Evolutionary conservation across 805 yeast species (phyloP).

Genomic region (Clavispora carvajalis): DNA sequence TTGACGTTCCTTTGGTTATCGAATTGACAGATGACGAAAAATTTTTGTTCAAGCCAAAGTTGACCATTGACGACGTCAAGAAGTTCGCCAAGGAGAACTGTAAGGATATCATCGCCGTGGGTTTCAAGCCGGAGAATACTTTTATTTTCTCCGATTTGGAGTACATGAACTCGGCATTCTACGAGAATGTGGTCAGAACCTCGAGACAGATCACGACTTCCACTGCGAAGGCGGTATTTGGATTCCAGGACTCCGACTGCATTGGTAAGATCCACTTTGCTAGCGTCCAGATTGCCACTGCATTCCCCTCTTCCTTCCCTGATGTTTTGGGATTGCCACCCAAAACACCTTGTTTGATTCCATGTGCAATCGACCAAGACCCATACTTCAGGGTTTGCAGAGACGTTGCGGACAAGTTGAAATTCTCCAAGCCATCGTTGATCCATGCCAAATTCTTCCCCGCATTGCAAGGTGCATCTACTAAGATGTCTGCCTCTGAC

Average conservation of each 20-base stretch:
- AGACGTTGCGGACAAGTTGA: constrained; percentile 93
- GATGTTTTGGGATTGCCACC: constrained; percentile 79
- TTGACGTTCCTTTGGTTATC: constrained; percentile 90
- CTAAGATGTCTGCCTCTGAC: constrained; percentile 96
- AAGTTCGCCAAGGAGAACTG: constrained; percentile 76
- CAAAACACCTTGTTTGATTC: constrained; percentile 94
- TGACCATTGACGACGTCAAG: constrained; percentile 86
- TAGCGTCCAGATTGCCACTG: constrained; percentile 91
- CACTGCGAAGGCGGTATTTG: constrained; percentile 96
- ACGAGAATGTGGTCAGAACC: constrained; percentile 87
- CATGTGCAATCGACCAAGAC: constrained; percentile 99
- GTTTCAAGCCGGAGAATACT: constrained; percentile 91
- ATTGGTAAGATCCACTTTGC: constrained; percentile 95
- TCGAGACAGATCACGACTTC: constrained; percentile 94
- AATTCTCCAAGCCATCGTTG: constrained; percentile 85
- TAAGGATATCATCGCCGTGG: constrained; percentile 88
- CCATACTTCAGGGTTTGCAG: constrained; percentile 97
- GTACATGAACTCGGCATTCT: constrained; percentile 90
- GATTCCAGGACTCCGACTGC: constrained; percentile 90
- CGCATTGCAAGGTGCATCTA: constrained; percentile 91
- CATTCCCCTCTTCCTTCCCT: constrained; percentile 95
- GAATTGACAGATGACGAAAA: constrained; percentile 97
- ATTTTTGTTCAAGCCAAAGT: constrained; percentile 85
- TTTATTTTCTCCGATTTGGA: constrained; percentile 89
- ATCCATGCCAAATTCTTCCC: constrained; percentile 96